Evolutionary conservation across 2,329 filamentous ascomycete genomes (phyloP), one percentile per base, ranked within the genome.

Genomic region (Cladophialophora bantiana): DNA sequence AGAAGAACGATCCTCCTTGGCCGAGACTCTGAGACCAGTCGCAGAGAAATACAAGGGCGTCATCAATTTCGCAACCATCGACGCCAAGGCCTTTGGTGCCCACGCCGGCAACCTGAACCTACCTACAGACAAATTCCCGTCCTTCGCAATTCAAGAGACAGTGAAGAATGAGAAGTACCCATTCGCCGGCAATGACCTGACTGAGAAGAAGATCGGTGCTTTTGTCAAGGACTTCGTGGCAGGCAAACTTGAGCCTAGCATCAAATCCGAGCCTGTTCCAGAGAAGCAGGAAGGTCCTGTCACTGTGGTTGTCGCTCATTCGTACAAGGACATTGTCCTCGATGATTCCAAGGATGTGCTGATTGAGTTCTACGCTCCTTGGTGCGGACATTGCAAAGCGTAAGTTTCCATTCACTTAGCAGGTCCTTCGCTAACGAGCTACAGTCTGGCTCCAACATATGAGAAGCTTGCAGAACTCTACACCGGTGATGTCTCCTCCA

Each of bases 21-120:
- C 90, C 73, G 87, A 90, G 72, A 84, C 88, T 70, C 85, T 99
- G 76, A 96, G 93, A 86, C 86, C 92, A 72, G 81, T 99, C 73
- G 95, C 95, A 68, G 87, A 96, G 84, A 91, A 94, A 84, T 89
- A 93, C 86, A 94, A 94, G 83, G 94, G 95, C 82, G 89, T 88
- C 80, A 88, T 99, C 85, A 98, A 96, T 90, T 96, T 99, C 79
- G 95, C 94, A 72, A 97, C 93, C 77, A 98, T 99, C 75, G 95
- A 99, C 78, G 94, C 95, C 73, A 92, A 92, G 85, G 82, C 91
- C 68, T 99, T 96, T 78, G 95, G 95, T 78, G 93, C 94, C 74
- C 95, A 99, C 83, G 94, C 93, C 74, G 89, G 88, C 76, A 99
- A 99, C 89, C 88, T 99, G 74, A 99, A 99, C 88, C 91, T 99